Base-by-base conservation (phyloP, 2,329 filamentous ascomycete genomes). In the Penicillium oxalicum region DNA sequence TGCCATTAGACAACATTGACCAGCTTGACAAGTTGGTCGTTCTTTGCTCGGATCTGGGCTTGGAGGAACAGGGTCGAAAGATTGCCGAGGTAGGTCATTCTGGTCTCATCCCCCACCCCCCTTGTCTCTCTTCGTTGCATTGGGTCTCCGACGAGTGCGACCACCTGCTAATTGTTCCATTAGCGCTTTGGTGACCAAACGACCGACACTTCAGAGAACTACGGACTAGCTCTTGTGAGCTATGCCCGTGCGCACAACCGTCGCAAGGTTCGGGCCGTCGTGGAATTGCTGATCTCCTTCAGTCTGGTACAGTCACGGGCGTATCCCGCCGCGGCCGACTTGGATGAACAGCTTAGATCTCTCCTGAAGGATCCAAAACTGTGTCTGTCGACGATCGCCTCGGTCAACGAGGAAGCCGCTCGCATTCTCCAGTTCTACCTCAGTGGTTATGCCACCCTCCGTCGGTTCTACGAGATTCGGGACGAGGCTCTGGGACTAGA, bases 371-470 rank as follows among this genome's bases (percentile, higher is more conserved):
- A 85, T 44, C 87, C 90, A 9, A 85, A 84, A 57, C 71, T 80
- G 11, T 85, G 87, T 0, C 76, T 97, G 3, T 81, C 84, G 47
- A 75, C 80, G 28, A 82, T 91, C 45, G 87, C 88, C 5, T 78
- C 79, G 26, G 78, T 85, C 45, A 91, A 96, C 60, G 73, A 86
- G 29, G 86, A 91, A 63, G 91, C 89, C 6, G 91, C 91, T 7
- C 80, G 87, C 58, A 79, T 95, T 9, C 77, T 97, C 3, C 88
- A 91, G 40, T 87, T 86, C 52, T 86, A 91, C 70, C 82, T 96
- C 8, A 93, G 88, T 65, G 91, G 91, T 24, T 97, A 97, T 62
- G 91, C 91, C 24, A 95, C 90, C 0, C 76, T 97, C 18, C 86
- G 91, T 33, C 86, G 84, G 57, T 96, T 91, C 73, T 97, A 95